These are phyloP conservation scores for Boletellus emodensis DNA, from an alignment of 768 basidiomycete species.

Conservation along the genomic window DNA sequence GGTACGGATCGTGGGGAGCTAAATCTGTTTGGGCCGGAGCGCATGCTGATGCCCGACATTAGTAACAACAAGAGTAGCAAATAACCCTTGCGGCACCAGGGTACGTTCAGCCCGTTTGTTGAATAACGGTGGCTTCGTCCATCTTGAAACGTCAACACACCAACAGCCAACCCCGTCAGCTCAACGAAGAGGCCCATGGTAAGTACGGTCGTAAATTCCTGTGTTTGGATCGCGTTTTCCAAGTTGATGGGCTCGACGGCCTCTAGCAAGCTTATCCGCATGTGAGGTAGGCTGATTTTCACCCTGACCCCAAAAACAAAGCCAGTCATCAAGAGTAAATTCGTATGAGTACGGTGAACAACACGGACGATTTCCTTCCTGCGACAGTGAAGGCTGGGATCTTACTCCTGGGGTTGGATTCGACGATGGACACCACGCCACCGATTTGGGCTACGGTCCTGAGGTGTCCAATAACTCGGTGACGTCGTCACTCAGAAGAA, in stretches of 20 bases:
- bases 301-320: neutral
- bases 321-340: neutral
- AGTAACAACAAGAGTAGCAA: slow-evolving; percentile 1
- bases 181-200: slow-evolving; percentile 19
- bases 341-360: no score
- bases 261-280: slow-evolving; percentile 4
- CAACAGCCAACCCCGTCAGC: slow-evolving; percentile 1
- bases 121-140: neutral
- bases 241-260: neutral
- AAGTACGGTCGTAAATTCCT: slow-evolving; percentile 10
- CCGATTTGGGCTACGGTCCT: slow-evolving; percentile 8
- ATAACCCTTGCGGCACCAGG: neutral
- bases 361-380: slow-evolving; percentile 18
- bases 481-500: neutral
- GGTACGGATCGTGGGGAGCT: slow-evolving; percentile 20
- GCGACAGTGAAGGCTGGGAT: slow-evolving; percentile 11
- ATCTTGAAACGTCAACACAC: neutral
- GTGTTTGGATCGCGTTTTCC: slow-evolving; percentile 3
- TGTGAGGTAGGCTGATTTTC: slow-evolving; percentile 5
- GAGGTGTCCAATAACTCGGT: slow-evolving; percentile 16
- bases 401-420: slow-evolving; percentile 3
- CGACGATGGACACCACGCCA: slow-evolving; percentile 15
- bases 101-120: neutral
- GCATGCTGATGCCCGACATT: neutral
- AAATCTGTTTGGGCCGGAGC: neutral